Evolutionary conservation across 202 grass and related monocot genomes (phyloP), one percentile per base, ranked within the genome.

Genomic region (Miscanthus sacchariflorus): DNA sequence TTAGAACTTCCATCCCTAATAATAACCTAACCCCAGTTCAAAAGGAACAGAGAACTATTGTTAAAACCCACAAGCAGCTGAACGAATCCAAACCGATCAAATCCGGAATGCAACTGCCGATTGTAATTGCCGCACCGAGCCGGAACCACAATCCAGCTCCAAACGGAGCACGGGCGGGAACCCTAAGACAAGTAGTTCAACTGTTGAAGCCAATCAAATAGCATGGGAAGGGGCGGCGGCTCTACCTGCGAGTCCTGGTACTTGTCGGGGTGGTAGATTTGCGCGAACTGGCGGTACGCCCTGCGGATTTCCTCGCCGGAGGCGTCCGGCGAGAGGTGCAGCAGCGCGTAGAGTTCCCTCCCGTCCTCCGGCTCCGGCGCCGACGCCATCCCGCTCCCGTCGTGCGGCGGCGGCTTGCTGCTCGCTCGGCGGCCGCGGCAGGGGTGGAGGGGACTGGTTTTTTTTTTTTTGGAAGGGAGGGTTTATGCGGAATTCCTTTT

Each of bases 261-360:
- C 85, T 98, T 98, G 89, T 98, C 95, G 43, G 95, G 93, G 78
- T 95, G 95, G 87, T 98, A 98, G 87, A 98, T 91, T 95, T 98
- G 95, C 19, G 95, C 95, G 80, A 82, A 98, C 69, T 95, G 91
- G 79, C 93, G 95, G 73, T 95, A 98, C 28, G 95, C 95, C 87
- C 85, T 80, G 89, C 95, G 95, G 89, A 98, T 87, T 87, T 98
- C 95, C 90, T 98, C 95, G 25, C 85, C 80, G 61, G 95, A 87
- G 68, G 95, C 78, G 24, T 98, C 93, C 49, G 95, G 93, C 27
- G 93, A 98, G 87, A 98, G 91, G 80, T 98, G 95, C 21, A 95
- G 93, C 52, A 91, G 87, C 33, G 95, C 95, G 87, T 95, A 98
- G 76, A 98, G 84, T 54, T 98, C 91, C 91, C 61, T 92, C 79